These are phyloP conservation scores for Termitomyces sp. DNA, from an alignment of 768 basidiomycete genomes.

Conservation along the genomic window DNA sequence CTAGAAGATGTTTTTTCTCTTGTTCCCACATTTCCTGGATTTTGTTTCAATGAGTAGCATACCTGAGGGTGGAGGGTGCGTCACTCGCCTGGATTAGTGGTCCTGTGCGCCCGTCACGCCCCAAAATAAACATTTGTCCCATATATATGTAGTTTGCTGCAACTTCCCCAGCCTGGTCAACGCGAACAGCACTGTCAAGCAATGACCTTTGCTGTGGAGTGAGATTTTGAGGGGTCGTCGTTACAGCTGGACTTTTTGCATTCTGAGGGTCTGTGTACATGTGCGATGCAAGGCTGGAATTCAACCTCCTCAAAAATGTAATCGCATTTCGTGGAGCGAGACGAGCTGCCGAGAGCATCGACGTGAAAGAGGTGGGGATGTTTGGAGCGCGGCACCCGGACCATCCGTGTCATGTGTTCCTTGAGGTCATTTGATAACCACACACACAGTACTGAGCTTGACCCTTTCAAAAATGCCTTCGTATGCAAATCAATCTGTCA, in stretches of 20 bases:
- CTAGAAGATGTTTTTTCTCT: conserved; percentile 85
- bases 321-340: background rate
- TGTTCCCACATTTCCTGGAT: conserved; percentile 96
- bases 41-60: background rate
- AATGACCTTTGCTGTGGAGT: conserved; percentile 39
- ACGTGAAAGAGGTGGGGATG: background rate
- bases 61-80: background rate
- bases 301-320: background rate
- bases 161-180: conserved; percentile 94
- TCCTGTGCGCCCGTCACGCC: conserved; percentile 47
- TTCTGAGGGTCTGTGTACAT: conserved; percentile 40
- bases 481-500: conserved; percentile 21
- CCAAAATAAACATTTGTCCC: conserved; percentile 77
- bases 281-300: conserved; percentile 30
- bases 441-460: background rate
- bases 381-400: background rate
- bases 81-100: conserved; percentile 68
- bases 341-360: conserved; percentile 8
- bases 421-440: conserved; percentile 1
- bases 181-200: conserved; percentile 69
- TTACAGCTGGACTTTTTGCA: conserved; percentile 32
- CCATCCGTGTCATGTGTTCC: conserved; percentile 8
- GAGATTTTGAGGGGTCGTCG: conserved; percentile 52
- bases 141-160: conserved; percentile 95
- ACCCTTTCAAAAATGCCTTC: conserved; percentile 28